A percentile compares a stretch with the other conserved stretches of the same genome.
Evolutionary conservation across 495 filamentous ascomycete species (phyloP).

Genomic region (Podospora fimiseda): DNA sequence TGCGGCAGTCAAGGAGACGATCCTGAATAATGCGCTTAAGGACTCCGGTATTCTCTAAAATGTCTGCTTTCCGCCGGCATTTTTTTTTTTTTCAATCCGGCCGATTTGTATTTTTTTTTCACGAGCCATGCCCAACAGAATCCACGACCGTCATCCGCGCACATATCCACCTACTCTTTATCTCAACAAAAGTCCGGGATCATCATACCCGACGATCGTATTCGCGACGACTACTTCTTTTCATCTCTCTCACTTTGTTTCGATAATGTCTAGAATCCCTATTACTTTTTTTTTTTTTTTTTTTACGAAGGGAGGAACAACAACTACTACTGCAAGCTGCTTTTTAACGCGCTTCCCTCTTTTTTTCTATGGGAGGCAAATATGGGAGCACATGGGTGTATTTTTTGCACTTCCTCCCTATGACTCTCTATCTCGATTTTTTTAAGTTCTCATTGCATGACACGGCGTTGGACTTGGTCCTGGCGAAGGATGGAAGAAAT

Average conservation of each 20-base stretch:
- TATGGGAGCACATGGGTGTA: no score
- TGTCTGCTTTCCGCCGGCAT: background rate
- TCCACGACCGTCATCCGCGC: background rate
- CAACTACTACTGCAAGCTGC: no score
- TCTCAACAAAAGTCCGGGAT: background rate
- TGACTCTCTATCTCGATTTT: background rate
- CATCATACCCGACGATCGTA: background rate
- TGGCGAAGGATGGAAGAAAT: no score
- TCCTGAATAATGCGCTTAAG: constrained; percentile 94
- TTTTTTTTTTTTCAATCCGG: background rate
- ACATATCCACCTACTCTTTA: background rate
- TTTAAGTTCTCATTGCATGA: constrained; percentile 15
- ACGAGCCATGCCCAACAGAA: background rate
- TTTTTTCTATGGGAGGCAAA: no score
- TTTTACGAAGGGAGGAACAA: background rate
- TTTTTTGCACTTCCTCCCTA: no score
- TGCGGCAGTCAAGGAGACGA: constrained; percentile 97
- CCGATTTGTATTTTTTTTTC: background rate
- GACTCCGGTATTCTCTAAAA: constrained; percentile 90
- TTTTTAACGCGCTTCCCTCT: no score
- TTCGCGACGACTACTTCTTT: background rate
- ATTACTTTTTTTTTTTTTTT: no score
- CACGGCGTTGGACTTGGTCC: constrained; percentile 23
- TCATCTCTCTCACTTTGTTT: constrained; percentile 11
- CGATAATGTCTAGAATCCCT: constrained; percentile 16